Conservation (phyloP, 352 stramenopile species). For the Pythium insidiosum region DNA sequence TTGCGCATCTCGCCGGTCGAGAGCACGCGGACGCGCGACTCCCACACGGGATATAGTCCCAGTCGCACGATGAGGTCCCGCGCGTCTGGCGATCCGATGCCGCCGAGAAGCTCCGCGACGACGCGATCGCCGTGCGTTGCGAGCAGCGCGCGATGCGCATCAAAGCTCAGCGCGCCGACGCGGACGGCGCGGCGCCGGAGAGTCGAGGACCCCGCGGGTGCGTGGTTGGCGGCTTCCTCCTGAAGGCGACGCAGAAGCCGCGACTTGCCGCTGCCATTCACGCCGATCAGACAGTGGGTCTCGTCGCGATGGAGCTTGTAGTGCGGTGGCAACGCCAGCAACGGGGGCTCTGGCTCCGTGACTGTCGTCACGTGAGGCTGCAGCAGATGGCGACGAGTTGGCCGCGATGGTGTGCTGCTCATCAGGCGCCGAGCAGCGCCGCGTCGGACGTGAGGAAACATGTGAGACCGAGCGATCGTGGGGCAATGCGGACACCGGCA, state of each 20-base stretch:
- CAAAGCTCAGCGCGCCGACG: slow-evolving; percentile 61
- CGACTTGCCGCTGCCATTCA: slow-evolving; percentile 68
- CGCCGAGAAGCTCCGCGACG: slow-evolving; percentile 58
- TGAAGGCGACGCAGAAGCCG: slow-evolving; percentile 41
- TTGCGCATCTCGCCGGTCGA: slow-evolving; percentile 92
- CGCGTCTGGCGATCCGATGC: slow-evolving; percentile 55
- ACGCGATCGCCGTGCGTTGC: slow-evolving; percentile 37
- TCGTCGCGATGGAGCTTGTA: slow-evolving; percentile 44
- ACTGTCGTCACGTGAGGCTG: not conserved
- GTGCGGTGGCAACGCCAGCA: slow-evolving; percentile 26
- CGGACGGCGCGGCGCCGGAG: slow-evolving; percentile 17
- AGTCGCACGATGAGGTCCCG: slow-evolving; percentile 89
- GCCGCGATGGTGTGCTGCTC: not conserved
- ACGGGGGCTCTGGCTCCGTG: slow-evolving; percentile 2
- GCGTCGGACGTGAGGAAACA: no score
- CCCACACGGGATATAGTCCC: slow-evolving; percentile 86
- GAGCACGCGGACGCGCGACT: slow-evolving; percentile 74
- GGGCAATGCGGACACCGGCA: no score
- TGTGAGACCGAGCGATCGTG: no score
- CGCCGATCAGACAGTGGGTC: slow-evolving; percentile 60
- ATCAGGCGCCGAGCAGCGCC: no score
- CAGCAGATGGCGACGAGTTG: not conserved
- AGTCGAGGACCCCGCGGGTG: slow-evolving; percentile 6
- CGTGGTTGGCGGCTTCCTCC: slow-evolving; percentile 2
- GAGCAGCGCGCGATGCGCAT: slow-evolving; percentile 83